Conservation (phyloP, 305 asterid genomes). For the Striga hermonthica region DNA sequence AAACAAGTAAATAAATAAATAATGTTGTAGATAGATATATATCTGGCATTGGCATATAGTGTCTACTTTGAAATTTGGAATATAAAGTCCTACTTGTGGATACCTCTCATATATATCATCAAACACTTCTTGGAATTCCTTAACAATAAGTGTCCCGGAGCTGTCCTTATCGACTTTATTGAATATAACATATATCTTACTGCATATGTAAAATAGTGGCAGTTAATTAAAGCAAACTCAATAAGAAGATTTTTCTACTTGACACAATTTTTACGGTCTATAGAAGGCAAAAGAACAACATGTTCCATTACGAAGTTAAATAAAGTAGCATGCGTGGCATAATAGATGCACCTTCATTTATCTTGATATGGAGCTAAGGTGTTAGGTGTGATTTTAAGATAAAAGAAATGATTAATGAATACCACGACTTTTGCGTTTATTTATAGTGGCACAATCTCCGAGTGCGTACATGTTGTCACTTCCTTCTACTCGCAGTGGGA, state of each 20-base stretch:
- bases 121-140: conserved; percentile 83
- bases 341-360: background rate
- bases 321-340: no score
- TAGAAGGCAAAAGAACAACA: no score
- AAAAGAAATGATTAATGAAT: conserved; percentile 10
- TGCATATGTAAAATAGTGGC: conserved; percentile 30
- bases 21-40: no score
- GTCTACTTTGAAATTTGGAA: no score
- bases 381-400: background rate
- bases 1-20: no score
- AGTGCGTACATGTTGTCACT: conserved; percentile 66
- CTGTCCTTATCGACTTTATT: conserved; percentile 81
- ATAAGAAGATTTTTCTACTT: no score
- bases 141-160: conserved; percentile 79
- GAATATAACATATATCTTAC: conserved; percentile 86
- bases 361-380: background rate
- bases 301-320: no score
- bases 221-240: conserved; percentile 3
- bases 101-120: conserved; percentile 82
- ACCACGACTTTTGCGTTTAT: conserved; percentile 91
- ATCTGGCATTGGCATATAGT: no score
- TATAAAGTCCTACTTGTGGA: conserved; percentile 81
- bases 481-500: conserved; percentile 84
- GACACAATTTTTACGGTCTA: no score
- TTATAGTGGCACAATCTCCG: conserved; percentile 93